Evolutionary conservation across 495 filamentous ascomycete genomes (phyloP).

Genomic region (Jackrogersella multiformis): DNA sequence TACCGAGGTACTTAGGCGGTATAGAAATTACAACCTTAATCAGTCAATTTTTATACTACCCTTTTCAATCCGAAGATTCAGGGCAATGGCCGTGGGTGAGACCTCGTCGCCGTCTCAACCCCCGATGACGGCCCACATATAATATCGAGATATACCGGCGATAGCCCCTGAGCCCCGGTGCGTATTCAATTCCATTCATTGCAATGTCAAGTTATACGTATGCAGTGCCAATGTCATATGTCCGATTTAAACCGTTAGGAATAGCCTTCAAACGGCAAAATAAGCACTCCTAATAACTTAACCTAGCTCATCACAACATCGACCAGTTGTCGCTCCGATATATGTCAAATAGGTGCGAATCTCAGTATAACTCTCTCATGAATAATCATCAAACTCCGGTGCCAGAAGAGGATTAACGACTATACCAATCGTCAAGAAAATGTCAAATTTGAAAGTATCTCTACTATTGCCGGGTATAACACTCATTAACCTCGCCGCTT

Average conservation of each 20-base stretch:
- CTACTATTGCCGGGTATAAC: slow-evolving; percentile 5
- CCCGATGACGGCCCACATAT: not conserved
- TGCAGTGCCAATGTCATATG: not conserved
- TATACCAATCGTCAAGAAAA: not conserved
- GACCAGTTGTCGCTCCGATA: not conserved
- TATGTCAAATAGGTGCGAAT: not conserved
- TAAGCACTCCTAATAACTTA: not conserved
- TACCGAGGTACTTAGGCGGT: too few species aligned
- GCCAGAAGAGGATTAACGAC: not conserved
- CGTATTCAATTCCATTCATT: not conserved
- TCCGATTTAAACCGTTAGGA: not conserved
- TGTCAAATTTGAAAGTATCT: not conserved
- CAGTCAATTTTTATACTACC: not conserved
- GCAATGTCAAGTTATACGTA: not conserved
- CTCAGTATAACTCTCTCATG: not conserved
- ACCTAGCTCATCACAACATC: not conserved
- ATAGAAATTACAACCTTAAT: not conserved
- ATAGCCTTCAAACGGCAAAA: not conserved
- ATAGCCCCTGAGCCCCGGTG: not conserved
- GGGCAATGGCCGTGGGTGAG: not conserved
- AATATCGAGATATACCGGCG: not conserved
- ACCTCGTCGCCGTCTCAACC: not conserved
- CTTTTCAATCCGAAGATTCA: not conserved
- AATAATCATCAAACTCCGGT: not conserved
- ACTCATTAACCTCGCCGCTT: not conserved